Conservation (phyloP, 345 rosid genomes). For the Nephelium lappaceum region DNA sequence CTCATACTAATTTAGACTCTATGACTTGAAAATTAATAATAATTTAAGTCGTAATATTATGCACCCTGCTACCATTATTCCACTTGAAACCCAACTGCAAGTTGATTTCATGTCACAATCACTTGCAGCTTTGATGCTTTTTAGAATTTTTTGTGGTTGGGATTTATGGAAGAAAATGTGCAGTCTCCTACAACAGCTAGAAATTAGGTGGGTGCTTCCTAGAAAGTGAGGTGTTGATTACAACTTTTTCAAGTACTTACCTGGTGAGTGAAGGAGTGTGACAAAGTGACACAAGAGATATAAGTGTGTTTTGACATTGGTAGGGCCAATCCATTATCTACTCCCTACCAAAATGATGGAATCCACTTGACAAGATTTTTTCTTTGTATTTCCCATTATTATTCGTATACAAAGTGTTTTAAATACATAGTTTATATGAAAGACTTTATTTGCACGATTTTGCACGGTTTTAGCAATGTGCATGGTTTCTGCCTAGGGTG, state of each 20-base stretch:
- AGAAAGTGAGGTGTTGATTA: conserved; percentile 4
- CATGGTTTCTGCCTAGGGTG: too few relatives aligned
- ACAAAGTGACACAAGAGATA: background rate
- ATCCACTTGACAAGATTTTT: conserved; percentile 11
- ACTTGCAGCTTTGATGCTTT: background rate
- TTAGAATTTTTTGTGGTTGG: background rate
- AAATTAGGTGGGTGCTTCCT: conserved; percentile 15
- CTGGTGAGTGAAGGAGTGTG: background rate
- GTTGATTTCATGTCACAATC: background rate
- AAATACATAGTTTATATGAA: too few relatives aligned
- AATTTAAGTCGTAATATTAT: too few relatives aligned
- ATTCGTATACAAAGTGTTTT: too few relatives aligned
- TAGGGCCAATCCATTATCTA: conserved; percentile 20
- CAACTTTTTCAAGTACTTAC: background rate
- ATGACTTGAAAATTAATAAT: too few relatives aligned
- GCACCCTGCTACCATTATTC: background rate
- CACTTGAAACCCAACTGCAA: conserved; percentile 2
- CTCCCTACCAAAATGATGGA: conserved; percentile 22
- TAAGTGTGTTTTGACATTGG: background rate
- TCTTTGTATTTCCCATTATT: conserved; percentile 14
- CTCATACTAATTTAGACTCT: too few relatives aligned
- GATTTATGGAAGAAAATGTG: background rate
- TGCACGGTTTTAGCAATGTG: too few relatives aligned
- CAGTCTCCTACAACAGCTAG: background rate
- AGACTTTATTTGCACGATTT: too few relatives aligned